Percentiles rank a stretch among this genome's conserved stretches.
Conservation (phyloP, 164 flowering plant genomes). For the Protea cynaroides region DNA sequence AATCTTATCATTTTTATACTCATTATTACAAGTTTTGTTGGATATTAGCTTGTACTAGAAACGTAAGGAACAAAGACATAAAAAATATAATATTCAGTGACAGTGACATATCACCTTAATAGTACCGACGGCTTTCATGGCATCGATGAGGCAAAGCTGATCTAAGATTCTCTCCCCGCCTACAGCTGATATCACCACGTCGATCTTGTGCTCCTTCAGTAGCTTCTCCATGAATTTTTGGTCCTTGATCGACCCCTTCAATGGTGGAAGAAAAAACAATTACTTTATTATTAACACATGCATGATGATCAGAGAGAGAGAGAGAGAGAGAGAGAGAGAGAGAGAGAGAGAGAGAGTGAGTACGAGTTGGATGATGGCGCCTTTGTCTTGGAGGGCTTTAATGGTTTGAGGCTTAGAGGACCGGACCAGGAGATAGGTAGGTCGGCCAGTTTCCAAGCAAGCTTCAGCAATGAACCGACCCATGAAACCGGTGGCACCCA, state of each 20-base stretch:
- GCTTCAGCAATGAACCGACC: conserved; percentile 52
- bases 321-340: neutral
- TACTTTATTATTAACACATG: neutral
- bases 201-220: conserved; percentile 40
- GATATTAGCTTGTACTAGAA: too few relatives aligned
- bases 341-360: neutral
- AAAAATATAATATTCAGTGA: too few relatives aligned
- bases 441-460: conserved; percentile 33
- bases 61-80: too few relatives aligned
- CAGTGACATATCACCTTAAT: conserved; percentile 69
- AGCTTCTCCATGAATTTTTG: conserved; percentile 37
- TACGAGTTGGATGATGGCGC: conserved; percentile 44
- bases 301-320: neutral
- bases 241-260: conserved; percentile 45
- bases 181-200: conserved; percentile 58
- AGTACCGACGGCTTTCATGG: conserved; percentile 48
- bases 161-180: conserved; percentile 44
- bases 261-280: too few relatives aligned
- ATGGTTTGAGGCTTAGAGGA: conserved; percentile 31
- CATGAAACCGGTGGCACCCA: conserved; percentile 60
- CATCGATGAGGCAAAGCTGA: conserved; percentile 39
- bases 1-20: too few relatives aligned
- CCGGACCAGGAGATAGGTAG: conserved; percentile 44
- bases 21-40: too few relatives aligned
- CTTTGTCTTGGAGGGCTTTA: conserved; percentile 37